Conservation (phyloP, 2,329 filamentous ascomycete genomes). For the Spiromastix sp. region DNA sequence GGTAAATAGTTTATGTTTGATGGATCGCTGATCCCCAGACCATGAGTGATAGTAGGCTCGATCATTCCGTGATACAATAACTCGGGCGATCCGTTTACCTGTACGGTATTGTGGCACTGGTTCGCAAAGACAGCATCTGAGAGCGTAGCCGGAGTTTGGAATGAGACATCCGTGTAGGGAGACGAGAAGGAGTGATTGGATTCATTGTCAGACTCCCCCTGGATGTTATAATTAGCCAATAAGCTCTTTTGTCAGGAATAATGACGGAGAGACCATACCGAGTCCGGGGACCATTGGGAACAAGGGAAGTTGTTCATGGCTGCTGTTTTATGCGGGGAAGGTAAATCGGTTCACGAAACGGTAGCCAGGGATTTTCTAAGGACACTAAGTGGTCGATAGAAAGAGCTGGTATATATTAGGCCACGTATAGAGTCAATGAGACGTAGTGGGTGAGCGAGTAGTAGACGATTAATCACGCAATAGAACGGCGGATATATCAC, state of each 20-base stretch:
- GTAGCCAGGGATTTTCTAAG: no score
- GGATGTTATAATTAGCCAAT: slow-evolving; percentile 4
- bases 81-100: slow-evolving; percentile 29
- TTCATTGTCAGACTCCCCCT: no score
- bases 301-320: no score
- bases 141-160: slow-evolving; percentile 31
- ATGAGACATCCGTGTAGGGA: slow-evolving; percentile 18
- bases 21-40: slow-evolving; percentile 27
- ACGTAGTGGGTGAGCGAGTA: no score
- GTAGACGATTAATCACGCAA: no score
- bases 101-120: slow-evolving; percentile 22
- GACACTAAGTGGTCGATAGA: no score
- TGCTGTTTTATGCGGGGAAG: no score
- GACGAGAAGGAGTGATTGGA: no score
- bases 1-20: slow-evolving; percentile 23
- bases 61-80: slow-evolving; percentile 23
- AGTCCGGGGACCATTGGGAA: slow-evolving; percentile 10
- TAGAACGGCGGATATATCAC: no score
- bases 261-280: slow-evolving; percentile 5
- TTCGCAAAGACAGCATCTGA: slow-evolving; percentile 24
- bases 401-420: no score
- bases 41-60: slow-evolving; percentile 21
- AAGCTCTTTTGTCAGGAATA: neutral
- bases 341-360: no score
- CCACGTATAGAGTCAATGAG: no score